Base-by-base conservation (phyloP, 352 stramenopile genomes). In the Globisporangium alternatum region DNA sequence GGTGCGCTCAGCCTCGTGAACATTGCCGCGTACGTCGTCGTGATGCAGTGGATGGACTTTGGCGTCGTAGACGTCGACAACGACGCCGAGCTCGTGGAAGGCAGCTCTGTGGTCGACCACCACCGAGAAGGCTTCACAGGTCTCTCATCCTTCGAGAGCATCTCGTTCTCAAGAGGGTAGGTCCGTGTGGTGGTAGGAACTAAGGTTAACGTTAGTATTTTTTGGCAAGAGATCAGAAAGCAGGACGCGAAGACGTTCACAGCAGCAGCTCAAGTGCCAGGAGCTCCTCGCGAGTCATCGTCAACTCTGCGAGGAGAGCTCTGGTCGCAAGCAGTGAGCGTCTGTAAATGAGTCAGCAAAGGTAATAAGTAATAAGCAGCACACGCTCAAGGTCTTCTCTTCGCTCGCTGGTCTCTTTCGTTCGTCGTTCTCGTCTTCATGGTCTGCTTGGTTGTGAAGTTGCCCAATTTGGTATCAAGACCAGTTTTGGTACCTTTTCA, bases 11-110 rank as follows among this genome's bases (percentile, higher is more conserved):
- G 84, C 51, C 62, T 89, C 33, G 33, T 95, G 31, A 95, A 95
- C 69, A 81, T 91, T 28, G 44, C 86, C 30, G 74, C 65, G 49
- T 95, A 89, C 69, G 77, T 92, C 31, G 77, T 77, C 15, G 80
- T 94, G 31, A 95, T 95, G 87, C 74, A 90, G 60, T 88, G 75
- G 77, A 95, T 93, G 87, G 80, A 93, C 70, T 95, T 95, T 62
- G 87, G 87, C 62, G 91, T 95, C 83, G 82, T 81, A 60, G 74
- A 80, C 30, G 83, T 89, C 21, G 82, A 95, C 56, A 75, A 77
- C 21, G 80, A 89, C 61, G 78, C 88, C 52, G 80, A 89, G 65
- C 71, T 89, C 54, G 73, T 88, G 10, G 78, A 54, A 82, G 77
- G 37, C 69, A 89, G 53, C 28, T 53, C 48, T 2, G 49, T 52